phyloP scores from a whole-genome alignment of 2,329 filamentous ascomycete genomes.

The Arthroderma uncinatum region DNA sequence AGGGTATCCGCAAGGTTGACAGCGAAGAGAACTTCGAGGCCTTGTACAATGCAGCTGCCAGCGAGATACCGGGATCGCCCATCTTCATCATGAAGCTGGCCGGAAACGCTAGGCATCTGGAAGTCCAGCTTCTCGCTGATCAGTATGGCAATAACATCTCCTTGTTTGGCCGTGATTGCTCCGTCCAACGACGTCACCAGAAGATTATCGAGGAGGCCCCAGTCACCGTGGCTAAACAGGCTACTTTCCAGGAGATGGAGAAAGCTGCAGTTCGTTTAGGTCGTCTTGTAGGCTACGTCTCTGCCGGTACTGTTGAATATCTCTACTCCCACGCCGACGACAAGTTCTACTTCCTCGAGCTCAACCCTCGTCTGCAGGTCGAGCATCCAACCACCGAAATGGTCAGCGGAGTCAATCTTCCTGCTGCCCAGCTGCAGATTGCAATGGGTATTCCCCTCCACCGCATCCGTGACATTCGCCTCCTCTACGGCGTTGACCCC shows the following conservation, averaged over 20 bases:
- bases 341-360: constrained; percentile 98
- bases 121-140: constrained; percentile 93
- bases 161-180: constrained; percentile 95
- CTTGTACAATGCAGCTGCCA: constrained; percentile 90
- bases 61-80: constrained; percentile 93
- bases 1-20: constrained; percentile 94
- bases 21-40: constrained; percentile 71
- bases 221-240: constrained; percentile 82
- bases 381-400: constrained; percentile 99
- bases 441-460: constrained; percentile 97
- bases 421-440: constrained; percentile 93
- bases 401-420: constrained; percentile 95
- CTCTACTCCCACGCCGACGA: constrained; percentile 95
- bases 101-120: constrained; percentile 88
- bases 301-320: constrained; percentile 96
- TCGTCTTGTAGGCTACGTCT: constrained; percentile 92
- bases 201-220: constrained; percentile 99
- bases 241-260: constrained; percentile 93
- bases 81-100: constrained; percentile 99
- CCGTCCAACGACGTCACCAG: constrained; percentile 93
- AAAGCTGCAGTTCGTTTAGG: constrained; percentile 89
- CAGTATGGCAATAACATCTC: constrained; percentile 99
- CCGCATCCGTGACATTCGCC: constrained; percentile 87
- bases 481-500: constrained; percentile 91
- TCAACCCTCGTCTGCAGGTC: constrained; percentile 98